These are phyloP conservation scores for Pichia paraexigua DNA, from an alignment of 805 yeast species.

Conservation along the genomic window DNA sequence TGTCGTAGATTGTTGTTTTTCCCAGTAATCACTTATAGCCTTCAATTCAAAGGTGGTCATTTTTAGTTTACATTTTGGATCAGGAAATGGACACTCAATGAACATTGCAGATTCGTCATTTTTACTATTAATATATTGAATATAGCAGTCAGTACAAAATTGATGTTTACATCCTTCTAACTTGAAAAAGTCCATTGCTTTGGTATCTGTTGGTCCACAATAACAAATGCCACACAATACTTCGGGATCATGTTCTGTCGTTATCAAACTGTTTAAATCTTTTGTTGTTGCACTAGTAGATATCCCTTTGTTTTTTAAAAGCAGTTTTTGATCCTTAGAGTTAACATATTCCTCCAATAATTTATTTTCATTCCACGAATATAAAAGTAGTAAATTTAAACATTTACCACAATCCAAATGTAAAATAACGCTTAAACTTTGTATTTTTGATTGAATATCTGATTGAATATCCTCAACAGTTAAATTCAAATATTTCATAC, in stretches of 20 bases:
- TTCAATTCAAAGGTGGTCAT: slow-evolving; percentile 37
- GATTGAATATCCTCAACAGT: slow-evolving; percentile 27
- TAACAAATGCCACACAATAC: slow-evolving; percentile 68
- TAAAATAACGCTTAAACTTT: slow-evolving; percentile 30
- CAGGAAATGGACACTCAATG: slow-evolving; percentile 52
- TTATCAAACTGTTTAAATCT: background rate
- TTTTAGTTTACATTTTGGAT: slow-evolving; percentile 40
- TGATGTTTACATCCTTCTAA: slow-evolving; percentile 58
- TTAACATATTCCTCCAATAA: slow-evolving; percentile 47
- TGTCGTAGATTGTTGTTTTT: background rate
- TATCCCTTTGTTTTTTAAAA: slow-evolving; percentile 24
- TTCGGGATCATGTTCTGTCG: slow-evolving; percentile 18
- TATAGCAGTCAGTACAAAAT: slow-evolving; percentile 65
- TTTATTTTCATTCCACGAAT: slow-evolving; percentile 52
- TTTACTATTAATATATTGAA: slow-evolving; percentile 45
- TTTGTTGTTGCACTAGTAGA: slow-evolving; percentile 28
- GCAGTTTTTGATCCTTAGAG: slow-evolving; percentile 24
- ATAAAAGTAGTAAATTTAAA: slow-evolving; percentile 37
- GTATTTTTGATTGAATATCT: slow-evolving; percentile 22
- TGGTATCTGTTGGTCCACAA: slow-evolving; percentile 35
- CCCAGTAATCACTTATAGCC: slow-evolving; percentile 20
- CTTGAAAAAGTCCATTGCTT: slow-evolving; percentile 33
- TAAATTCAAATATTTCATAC: slow-evolving; percentile 23
- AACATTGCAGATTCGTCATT: slow-evolving; percentile 34
- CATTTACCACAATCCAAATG: slow-evolving; percentile 34